A percentile compares a stretch with the other conserved stretches of the same genome.
Evolutionary conservation across 2,329 filamentous ascomycete species (phyloP).

Genomic region (Proliferodiscus dingleyae): DNA sequence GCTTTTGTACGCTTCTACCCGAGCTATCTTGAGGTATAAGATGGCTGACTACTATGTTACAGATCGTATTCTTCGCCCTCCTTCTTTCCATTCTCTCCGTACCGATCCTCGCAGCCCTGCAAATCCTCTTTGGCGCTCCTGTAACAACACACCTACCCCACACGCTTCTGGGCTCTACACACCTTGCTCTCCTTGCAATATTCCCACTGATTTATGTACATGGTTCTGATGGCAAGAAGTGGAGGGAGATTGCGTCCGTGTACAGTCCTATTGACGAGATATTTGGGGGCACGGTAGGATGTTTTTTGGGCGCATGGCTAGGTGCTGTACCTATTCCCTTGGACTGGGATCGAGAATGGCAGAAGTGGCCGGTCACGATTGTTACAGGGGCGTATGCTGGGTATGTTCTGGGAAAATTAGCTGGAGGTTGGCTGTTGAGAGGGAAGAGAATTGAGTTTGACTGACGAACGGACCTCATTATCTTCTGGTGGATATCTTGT

Average conservation of each 20-base stretch:
- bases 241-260: slow-evolving; percentile 64
- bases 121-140: slow-evolving; percentile 87
- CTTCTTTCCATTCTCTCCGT: slow-evolving; percentile 44
- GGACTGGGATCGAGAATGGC: slow-evolving; percentile 99
- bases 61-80: slow-evolving; percentile 70
- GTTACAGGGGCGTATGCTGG: slow-evolving; percentile 77
- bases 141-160: slow-evolving; percentile 74
- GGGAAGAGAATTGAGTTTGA: slow-evolving; percentile 31
- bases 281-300: slow-evolving; percentile 77
- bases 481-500: neutral
- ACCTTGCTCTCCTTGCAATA: slow-evolving; percentile 73
- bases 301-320: slow-evolving; percentile 78
- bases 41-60: slow-evolving; percentile 6
- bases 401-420: slow-evolving; percentile 63
- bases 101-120: slow-evolving; percentile 49
- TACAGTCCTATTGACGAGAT: slow-evolving; percentile 74
- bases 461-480: slow-evolving; percentile 17
- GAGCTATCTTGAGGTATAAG: neutral
- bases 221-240: slow-evolving; percentile 67
- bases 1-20: slow-evolving; percentile 8
- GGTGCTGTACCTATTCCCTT: slow-evolving; percentile 92
- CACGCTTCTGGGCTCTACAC: slow-evolving; percentile 74
- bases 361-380: slow-evolving; percentile 94
- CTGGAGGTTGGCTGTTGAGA: slow-evolving; percentile 41
- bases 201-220: slow-evolving; percentile 83